phyloP scores from a whole-genome alignment of 495 filamentous ascomycete genomes.

The Collariella sp. region DNA sequence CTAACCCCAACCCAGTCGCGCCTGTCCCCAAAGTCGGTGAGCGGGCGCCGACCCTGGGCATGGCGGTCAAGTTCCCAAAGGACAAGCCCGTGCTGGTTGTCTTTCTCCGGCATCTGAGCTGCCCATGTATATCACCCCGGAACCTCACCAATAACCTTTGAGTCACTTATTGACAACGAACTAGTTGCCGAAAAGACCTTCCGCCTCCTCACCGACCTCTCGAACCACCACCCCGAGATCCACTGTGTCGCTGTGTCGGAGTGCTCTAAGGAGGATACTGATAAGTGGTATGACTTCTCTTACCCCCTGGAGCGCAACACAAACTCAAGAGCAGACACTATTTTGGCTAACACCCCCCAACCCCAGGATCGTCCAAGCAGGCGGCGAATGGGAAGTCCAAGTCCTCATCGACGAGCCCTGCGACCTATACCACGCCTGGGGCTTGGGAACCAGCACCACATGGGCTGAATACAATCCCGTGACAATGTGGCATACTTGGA shows the following conservation, averaged over 20 bases:
- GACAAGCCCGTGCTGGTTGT: conserved; percentile 44
- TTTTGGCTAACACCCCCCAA: neutral
- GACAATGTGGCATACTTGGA: conserved; percentile 39
- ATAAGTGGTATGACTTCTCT: conserved; percentile 34
- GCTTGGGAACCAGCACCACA: conserved; percentile 42
- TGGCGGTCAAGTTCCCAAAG: conserved; percentile 32
- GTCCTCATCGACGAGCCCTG: conserved; percentile 47
- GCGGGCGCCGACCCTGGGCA: conserved; percentile 35
- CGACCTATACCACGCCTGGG: conserved; percentile 46
- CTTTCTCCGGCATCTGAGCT: conserved; percentile 55
- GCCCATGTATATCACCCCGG: conserved; percentile 42
- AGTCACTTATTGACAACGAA: neutral
- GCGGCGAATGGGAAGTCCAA: conserved; percentile 44
- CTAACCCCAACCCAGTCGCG: conserved; percentile 6
- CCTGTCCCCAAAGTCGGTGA: conserved; percentile 36
- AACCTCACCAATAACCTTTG: too few relatives aligned
- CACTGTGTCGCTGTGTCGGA: conserved; percentile 53
- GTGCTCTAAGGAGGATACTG: conserved; percentile 40
- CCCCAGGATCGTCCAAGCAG: conserved; percentile 43
- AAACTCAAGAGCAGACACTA: neutral
- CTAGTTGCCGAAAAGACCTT: conserved; percentile 9
- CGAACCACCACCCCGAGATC: conserved; percentile 38
- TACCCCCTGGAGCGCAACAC: neutral
- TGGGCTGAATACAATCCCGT: conserved; percentile 45
- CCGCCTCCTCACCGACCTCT: conserved; percentile 1